Evolutionary conservation across 2,329 filamentous ascomycete species (phyloP).

Genomic region (Xylaria sp.): DNA sequence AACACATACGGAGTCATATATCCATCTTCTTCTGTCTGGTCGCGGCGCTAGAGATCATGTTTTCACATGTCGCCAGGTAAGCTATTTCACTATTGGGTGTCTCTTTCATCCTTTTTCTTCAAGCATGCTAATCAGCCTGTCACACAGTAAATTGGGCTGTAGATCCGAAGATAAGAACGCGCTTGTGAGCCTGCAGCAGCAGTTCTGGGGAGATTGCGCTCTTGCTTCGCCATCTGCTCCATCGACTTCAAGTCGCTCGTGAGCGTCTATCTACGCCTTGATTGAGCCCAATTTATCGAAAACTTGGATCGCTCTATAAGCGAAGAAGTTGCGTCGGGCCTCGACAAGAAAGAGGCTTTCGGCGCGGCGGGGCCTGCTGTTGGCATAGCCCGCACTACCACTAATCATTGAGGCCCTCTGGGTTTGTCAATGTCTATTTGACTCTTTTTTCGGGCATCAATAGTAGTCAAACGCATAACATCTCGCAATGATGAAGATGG

Average conservation of each 20-base stretch:
- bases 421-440: slow-evolving; percentile 1
- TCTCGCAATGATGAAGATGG: slow-evolving; percentile 37
- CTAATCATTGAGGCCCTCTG: background rate
- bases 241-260: background rate
- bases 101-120: background rate
- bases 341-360: background rate
- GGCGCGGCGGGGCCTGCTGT: background rate
- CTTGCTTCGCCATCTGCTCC: background rate
- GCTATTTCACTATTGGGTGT: background rate
- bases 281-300: background rate
- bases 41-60: slow-evolving; percentile 12
- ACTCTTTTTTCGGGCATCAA: background rate
- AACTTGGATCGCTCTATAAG: background rate
- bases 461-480: slow-evolving; percentile 9
- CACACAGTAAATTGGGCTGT: slow-evolving; percentile 21
- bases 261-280: background rate
- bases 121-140: slow-evolving; percentile 4
- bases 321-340: background rate
- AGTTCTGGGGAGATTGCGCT: background rate
- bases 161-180: slow-evolving; percentile 21
- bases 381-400: background rate
- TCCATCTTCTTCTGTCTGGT: background rate
- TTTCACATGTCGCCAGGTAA: slow-evolving; percentile 20
- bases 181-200: slow-evolving; percentile 22
- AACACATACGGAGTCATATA: slow-evolving; percentile 3